phyloP scores from a whole-genome alignment of 345 rosid genomes.

The Psidium guajava region DNA sequence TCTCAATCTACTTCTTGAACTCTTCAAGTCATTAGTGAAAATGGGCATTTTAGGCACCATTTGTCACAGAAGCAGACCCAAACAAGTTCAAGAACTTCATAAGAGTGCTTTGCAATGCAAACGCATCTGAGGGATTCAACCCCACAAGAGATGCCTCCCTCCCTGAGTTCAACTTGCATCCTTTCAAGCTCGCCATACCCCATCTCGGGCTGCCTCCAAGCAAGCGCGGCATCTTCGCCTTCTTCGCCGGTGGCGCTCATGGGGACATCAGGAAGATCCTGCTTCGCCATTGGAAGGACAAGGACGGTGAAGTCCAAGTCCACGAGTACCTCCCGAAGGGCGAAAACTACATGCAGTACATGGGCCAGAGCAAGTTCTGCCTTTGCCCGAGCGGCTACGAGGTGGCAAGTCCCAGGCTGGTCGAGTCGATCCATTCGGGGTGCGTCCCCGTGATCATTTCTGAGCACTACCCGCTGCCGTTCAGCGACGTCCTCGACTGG shows the following conservation, averaged over 20 bases:
- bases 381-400: constrained; percentile 50
- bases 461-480: constrained; percentile 28
- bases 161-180: constrained; percentile 26
- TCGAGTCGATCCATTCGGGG: constrained; percentile 28
- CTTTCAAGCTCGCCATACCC: constrained; percentile 5
- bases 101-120: constrained; percentile 42
- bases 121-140: constrained; percentile 35
- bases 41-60: constrained; percentile 25
- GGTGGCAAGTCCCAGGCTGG: constrained; percentile 43
- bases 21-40: background rate
- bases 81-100: constrained; percentile 17
- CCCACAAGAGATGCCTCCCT: constrained; percentile 33
- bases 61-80: constrained; percentile 11
- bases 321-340: constrained; percentile 20
- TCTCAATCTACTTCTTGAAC: background rate
- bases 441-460: constrained; percentile 47
- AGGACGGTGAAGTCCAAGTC: constrained; percentile 32
- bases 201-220: background rate
- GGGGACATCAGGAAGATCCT: constrained; percentile 24
- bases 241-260: constrained; percentile 38
- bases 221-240: constrained; percentile 28
- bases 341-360: no score
- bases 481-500: constrained; percentile 45
- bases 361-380: constrained; percentile 35
- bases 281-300: constrained; percentile 21